These are phyloP conservation scores for Psilocybe mexicana DNA, from an alignment of 1,284 basidiomycete genomes.

Conservation along the genomic window DNA sequence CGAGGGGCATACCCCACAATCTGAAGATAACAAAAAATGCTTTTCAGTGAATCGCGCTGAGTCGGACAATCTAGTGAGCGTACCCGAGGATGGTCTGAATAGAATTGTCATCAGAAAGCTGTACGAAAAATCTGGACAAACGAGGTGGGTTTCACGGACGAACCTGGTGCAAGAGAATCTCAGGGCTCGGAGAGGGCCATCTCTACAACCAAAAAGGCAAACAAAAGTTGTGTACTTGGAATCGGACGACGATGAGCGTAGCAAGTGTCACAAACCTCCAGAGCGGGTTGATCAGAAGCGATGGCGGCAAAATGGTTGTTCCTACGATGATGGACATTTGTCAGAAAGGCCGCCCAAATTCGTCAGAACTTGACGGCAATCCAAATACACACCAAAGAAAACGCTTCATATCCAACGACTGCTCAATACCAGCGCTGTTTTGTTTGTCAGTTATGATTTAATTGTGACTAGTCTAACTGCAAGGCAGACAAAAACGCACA, in stretches of 20 bases:
- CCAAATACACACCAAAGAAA: slow-evolving; percentile 56
- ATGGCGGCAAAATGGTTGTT: slow-evolving; percentile 77
- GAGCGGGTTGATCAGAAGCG: slow-evolving; percentile 71
- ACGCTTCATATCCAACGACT: slow-evolving; percentile 69
- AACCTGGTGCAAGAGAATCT: slow-evolving; percentile 59
- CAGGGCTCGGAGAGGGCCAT: slow-evolving; percentile 50
- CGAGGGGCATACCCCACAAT: slow-evolving; percentile 73
- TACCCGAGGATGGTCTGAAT: slow-evolving; percentile 61
- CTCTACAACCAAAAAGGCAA: slow-evolving; percentile 34
- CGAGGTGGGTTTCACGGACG: slow-evolving; percentile 11
- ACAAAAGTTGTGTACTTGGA: neutral
- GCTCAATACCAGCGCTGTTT: slow-evolving; percentile 64
- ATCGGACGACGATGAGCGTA: neutral
- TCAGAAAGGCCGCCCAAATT: neutral
- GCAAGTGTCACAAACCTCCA: slow-evolving; percentile 49
- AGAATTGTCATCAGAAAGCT: neutral
- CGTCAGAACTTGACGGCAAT: neutral
- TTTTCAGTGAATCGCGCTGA: too few relatives aligned
- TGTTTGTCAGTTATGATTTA: too few relatives aligned
- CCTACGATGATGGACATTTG: slow-evolving; percentile 39
- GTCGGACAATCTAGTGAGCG: slow-evolving; percentile 45
- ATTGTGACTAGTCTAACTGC: too few relatives aligned
- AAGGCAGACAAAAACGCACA: slow-evolving; percentile 38
- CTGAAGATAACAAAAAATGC: slow-evolving; percentile 29
- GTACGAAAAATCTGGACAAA: neutral